Evolutionary conservation across 176 grass and related monocot species (phyloP).

Genomic region (Rhynchospora pubera): DNA sequence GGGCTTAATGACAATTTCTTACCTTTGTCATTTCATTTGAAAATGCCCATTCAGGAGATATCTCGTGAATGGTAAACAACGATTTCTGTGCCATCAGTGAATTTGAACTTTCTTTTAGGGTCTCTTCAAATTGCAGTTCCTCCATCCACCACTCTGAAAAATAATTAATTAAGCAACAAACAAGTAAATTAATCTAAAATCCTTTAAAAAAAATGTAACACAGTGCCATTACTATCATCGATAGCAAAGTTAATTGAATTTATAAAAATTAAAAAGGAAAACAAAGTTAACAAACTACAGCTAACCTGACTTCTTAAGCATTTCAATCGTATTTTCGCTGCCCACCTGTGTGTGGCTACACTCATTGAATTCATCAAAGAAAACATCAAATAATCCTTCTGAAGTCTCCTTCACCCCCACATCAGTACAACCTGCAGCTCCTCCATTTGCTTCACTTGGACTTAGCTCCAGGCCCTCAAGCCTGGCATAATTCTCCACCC

Average conservation of each 20-base stretch:
- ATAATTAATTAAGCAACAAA: constrained; percentile 4
- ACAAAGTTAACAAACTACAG: constrained; percentile 1
- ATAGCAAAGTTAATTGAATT: background rate
- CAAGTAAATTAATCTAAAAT: constrained; percentile 1
- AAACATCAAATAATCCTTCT: constrained; percentile 26
- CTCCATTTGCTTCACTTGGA: background rate
- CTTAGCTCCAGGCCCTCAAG: constrained; percentile 8
- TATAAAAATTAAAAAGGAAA: background rate
- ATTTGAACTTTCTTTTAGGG: constrained; percentile 28
- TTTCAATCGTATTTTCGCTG: constrained; percentile 36
- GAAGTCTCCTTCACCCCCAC: constrained; percentile 1
- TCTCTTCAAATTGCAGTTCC: constrained; percentile 45
- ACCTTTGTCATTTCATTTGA: constrained; percentile 81
- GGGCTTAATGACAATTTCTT: background rate
- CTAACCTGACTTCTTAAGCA: constrained; percentile 59
- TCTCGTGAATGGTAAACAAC: constrained; percentile 43
- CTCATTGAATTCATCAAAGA: constrained; percentile 27
- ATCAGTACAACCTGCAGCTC: background rate
- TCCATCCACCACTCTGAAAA: constrained; percentile 51
- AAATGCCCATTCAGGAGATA: constrained; percentile 82
- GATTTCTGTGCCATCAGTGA: constrained; percentile 27
- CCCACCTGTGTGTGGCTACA: background rate
- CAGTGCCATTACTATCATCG: background rate
- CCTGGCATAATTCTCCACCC: constrained; percentile 33
- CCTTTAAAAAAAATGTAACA: background rate